Conservation (phyloP, 331 rosid genomes). For the Phaseolus coccineus region DNA sequence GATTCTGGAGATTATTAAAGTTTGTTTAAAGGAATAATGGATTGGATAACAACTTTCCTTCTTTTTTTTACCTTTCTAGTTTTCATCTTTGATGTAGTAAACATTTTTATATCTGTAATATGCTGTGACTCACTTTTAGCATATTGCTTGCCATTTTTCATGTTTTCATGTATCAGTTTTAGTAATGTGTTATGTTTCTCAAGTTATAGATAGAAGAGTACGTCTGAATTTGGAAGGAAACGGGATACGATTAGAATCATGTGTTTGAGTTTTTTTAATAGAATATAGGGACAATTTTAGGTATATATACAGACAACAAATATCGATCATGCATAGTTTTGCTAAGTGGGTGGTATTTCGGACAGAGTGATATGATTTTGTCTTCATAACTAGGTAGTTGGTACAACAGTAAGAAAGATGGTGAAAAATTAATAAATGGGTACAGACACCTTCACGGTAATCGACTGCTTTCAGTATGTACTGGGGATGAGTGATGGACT, state of each 20-base stretch:
- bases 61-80: not conserved
- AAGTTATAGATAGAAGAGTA: not conserved
- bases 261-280: not conserved
- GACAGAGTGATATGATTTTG: not conserved
- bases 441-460: not conserved
- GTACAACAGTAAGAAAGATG: not conserved
- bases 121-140: not conserved
- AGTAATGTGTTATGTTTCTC: not conserved
- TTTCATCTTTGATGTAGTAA: not conserved
- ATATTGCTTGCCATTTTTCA: not conserved
- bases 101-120: not conserved
- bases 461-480: too few species aligned
- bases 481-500: too few species aligned
- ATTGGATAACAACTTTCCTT: too few species aligned
- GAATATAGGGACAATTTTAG: not conserved
- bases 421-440: not conserved
- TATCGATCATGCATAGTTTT: not conserved
- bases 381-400: not conserved
- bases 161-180: not conserved
- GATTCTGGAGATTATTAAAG: not conserved
- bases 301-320: not conserved
- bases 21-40: too few species aligned
- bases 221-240: conserved; percentile 32
- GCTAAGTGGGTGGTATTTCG: not conserved
- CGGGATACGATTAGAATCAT: not conserved